Percentiles rank a stretch among this genome's conserved stretches.
Conservation (phyloP, 305 asterid species). For the Withania somnifera region DNA sequence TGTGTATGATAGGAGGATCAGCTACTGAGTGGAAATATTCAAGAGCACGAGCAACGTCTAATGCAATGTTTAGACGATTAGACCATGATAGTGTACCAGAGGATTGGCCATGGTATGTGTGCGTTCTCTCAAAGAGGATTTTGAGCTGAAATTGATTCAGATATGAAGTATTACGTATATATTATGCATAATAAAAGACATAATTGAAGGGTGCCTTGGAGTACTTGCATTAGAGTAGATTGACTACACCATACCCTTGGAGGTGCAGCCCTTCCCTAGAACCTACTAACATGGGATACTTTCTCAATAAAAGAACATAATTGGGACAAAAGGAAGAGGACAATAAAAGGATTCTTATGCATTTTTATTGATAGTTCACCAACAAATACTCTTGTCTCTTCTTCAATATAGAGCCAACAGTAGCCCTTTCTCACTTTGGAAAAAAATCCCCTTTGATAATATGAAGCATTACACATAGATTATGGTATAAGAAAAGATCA, state of each 20-base stretch:
- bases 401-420: not conserved
- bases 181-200: too few relatives aligned
- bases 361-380: not conserved
- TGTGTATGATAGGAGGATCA: constrained; percentile 64
- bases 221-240: too few relatives aligned
- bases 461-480: not conserved
- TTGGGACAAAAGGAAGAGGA: not conserved
- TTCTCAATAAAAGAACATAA: not conserved
- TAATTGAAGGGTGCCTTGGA: too few relatives aligned
- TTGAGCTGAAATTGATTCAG: constrained; percentile 9
- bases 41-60: constrained; percentile 63
- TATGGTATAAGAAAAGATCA: not conserved
- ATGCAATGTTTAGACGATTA: constrained; percentile 49
- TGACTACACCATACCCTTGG: too few relatives aligned
- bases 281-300: too few relatives aligned
- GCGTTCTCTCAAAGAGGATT: constrained; percentile 67
- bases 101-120: constrained; percentile 46
- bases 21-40: constrained; percentile 70
- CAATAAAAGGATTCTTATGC: not conserved
- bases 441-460: not conserved
- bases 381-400: not conserved
- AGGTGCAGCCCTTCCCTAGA: too few relatives aligned
- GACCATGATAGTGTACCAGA: constrained; percentile 44
- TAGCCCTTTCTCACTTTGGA: not conserved
- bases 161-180: not conserved